Evolutionary conservation across 108 stramenopile species (phyloP).

Genomic region (Nitzschia sp.): DNA sequence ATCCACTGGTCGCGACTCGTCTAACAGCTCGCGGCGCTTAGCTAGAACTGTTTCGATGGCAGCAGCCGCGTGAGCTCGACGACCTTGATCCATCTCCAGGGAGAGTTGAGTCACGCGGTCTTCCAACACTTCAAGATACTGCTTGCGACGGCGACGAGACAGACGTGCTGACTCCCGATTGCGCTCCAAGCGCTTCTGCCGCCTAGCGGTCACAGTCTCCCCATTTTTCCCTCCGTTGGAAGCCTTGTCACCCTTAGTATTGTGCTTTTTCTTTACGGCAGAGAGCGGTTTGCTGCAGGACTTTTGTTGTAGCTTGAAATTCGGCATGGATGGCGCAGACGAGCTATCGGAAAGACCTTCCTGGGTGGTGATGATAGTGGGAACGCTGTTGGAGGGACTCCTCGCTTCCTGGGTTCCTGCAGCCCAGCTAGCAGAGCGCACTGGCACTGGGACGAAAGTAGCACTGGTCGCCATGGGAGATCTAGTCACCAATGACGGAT

Average conservation of each 20-base stretch:
- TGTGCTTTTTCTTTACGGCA: slow-evolving; percentile 2
- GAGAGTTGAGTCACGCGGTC: slow-evolving; percentile 63
- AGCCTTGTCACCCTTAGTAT: not conserved
- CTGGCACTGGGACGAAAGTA: not conserved
- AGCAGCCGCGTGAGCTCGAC: slow-evolving; percentile 63
- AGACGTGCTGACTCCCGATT: slow-evolving; percentile 95
- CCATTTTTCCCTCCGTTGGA: slow-evolving; percentile 9
- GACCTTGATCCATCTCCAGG: slow-evolving; percentile 79
- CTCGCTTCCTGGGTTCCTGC: not conserved
- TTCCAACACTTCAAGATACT: slow-evolving; percentile 94
- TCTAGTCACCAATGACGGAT: not conserved
- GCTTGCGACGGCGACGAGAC: slow-evolving; percentile 89
- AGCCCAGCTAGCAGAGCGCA: slow-evolving; percentile 1
- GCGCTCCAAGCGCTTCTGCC: slow-evolving; percentile 88
- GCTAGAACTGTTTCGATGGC: slow-evolving; percentile 43
- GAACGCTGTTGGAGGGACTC: not conserved
- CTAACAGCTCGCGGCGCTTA: slow-evolving; percentile 36
- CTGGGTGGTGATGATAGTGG: not conserved
- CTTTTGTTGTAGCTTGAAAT: not conserved
- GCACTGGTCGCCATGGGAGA: not conserved
- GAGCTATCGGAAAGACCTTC: not conserved
- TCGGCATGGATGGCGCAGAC: not conserved
- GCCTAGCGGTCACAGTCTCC: slow-evolving; percentile 33
- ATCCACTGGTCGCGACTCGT: slow-evolving; percentile 11
- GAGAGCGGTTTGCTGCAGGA: not conserved